Evolutionary conservation across 2,329 filamentous ascomycete species (phyloP).

Genomic region (Ceratocystis cubensis): DNA sequence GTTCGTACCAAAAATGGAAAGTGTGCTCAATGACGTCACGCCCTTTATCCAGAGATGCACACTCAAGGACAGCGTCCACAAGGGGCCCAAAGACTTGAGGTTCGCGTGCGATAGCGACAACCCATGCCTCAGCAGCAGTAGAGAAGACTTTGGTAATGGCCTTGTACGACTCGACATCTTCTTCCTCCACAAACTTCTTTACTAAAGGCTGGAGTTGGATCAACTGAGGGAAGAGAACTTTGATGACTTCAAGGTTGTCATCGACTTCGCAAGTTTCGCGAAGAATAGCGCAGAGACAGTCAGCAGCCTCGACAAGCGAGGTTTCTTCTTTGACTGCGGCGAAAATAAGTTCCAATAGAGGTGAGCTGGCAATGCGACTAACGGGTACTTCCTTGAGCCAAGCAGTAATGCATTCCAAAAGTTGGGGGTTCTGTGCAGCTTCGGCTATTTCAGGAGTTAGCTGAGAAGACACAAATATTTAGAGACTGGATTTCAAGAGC

Average conservation of each 20-base stretch:
- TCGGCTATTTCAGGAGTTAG: constrained; percentile 38
- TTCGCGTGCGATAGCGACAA: constrained; percentile 75
- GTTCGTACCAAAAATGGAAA: constrained; percentile 95
- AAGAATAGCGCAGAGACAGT: constrained; percentile 85
- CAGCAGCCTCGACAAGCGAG: constrained; percentile 77
- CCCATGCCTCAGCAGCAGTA: constrained; percentile 89
- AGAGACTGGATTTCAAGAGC: constrained; percentile 25
- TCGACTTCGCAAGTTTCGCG: constrained; percentile 89
- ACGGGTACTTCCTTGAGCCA: constrained; percentile 92
- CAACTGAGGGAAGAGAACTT: constrained; percentile 68
- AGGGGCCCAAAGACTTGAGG: constrained; percentile 69
- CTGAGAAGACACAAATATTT: not conserved
- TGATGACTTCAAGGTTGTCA: constrained; percentile 70
- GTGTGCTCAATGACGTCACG: constrained; percentile 86
- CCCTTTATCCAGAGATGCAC: constrained; percentile 73
- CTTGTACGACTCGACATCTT: constrained; percentile 77
- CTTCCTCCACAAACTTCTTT: constrained; percentile 57
- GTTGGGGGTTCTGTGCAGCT: constrained; percentile 73
- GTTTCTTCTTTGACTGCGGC: constrained; percentile 60
- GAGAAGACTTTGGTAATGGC: constrained; percentile 82
- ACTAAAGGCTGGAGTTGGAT: constrained; percentile 68
- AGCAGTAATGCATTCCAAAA: constrained; percentile 91
- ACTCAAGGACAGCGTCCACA: constrained; percentile 87
- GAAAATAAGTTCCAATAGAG: constrained; percentile 69
- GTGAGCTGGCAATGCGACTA: constrained; percentile 68